Conservation (phyloP, 768 basidiomycete species). For the Pleurotus tuber-regium region DNA sequence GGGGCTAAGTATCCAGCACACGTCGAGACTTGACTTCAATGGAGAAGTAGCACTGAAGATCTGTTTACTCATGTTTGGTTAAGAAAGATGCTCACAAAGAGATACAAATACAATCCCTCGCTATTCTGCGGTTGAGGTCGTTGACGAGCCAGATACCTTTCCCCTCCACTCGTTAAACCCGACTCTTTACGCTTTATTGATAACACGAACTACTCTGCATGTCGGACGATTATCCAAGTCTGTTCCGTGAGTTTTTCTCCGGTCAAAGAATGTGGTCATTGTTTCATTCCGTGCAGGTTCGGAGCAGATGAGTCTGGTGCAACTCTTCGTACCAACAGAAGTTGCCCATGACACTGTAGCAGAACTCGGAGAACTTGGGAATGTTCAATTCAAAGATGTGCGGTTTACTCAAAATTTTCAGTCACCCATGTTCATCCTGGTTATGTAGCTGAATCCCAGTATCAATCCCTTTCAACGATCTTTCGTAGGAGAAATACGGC, state of each 20-base stretch:
- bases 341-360: conserved; percentile 96
- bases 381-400: conserved; percentile 98
- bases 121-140: not conserved
- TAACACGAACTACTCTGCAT: conserved; percentile 30
- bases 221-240: conserved; percentile 79
- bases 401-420: conserved; percentile 21
- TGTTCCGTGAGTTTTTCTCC: conserved; percentile 63
- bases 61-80: no score
- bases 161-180: not conserved
- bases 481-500: conserved; percentile 93
- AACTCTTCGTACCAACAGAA: conserved; percentile 96
- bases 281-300: conserved; percentile 56
- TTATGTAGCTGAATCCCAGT: conserved; percentile 79
- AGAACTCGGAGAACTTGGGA: conserved; percentile 91
- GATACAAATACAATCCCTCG: not conserved
- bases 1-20: no score
- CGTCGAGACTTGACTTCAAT: no score
- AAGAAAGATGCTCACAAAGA: no score
- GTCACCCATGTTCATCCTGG: not conserved
- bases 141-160: not conserved
- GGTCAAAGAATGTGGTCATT: conserved; percentile 6
- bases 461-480: conserved; percentile 98
- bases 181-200: not conserved
- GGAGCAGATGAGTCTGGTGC: conserved; percentile 97
- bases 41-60: no score